Evolutionary conservation across 2,329 filamentous ascomycete species (phyloP), one percentile per base, ranked within the genome.

Genomic region (Pseudocercospora eumusae): DNA sequence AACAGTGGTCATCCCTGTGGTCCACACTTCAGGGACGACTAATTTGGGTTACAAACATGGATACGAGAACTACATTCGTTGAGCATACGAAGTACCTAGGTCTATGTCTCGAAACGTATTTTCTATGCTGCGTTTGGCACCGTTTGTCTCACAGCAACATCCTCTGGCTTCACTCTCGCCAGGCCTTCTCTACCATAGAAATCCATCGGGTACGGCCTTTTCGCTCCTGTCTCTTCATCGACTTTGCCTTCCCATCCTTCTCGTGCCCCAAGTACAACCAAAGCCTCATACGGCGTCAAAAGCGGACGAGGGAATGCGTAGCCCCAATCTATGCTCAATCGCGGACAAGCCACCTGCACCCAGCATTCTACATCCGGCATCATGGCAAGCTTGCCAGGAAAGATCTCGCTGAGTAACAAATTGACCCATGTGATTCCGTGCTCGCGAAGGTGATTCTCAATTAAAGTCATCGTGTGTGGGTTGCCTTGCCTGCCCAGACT

Each of bases 321-420:
- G 0, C 95, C 95, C 95, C 95, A 99, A 78, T 99, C 95, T 69
- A 99, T 99, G 76, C 93, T 98, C 74, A 99, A 74, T 55, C 95
- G 82, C n/a, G 95, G 95, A 77, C 95, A 99, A 4, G 95, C 95
- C 56, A 99, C 92, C 78, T 99, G 95, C 42, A 99, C 93, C 95
- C 95, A 99, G 70, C 92, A 96, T 74, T 97, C 93, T 2, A 99
- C 91, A 72, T 98, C 93, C 28, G 70, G 70, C 92, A 99, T 97
- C 81, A 95, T 87, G 0, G 91, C 92, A 67, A 99, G 79, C 79
- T 98, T 99, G 0, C 92, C 93, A 0, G 96, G 95, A 75, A 98
- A 97, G 59, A 99, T 98, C 80, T 99, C 95, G 65, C 90, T 95
- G 3, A 99, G 83, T 9, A 98, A 80, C 1, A 99, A 75, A 68